A percentile compares a stretch with the other conserved stretches of the same genome.
These are phyloP conservation scores for Aureobasidium namibiae DNA, from an alignment of 2,329 filamentous ascomycete species.

Conservation along the genomic window DNA sequence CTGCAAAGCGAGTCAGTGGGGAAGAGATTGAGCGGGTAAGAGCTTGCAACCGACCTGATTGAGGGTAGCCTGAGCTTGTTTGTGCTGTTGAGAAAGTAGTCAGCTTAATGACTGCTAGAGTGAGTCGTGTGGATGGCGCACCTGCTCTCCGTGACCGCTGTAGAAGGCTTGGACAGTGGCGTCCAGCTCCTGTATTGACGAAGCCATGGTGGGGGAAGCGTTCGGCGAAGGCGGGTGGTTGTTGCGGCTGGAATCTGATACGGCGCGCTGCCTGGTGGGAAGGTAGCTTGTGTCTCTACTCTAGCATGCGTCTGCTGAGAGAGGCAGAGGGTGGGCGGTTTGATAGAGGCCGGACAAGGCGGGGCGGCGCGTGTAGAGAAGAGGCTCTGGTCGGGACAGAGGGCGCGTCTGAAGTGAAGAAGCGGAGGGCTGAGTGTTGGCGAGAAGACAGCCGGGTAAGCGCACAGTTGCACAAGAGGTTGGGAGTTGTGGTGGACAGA, in stretches of 20 bases:
- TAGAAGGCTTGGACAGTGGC: slow-evolving; percentile 94
- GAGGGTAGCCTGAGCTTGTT: slow-evolving; percentile 83
- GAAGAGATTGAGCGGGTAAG: not conserved
- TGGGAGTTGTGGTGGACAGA: not conserved
- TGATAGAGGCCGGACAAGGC: slow-evolving; percentile 2
- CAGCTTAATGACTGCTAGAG: not conserved
- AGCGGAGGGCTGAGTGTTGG: not conserved
- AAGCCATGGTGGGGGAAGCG: slow-evolving; percentile 43
- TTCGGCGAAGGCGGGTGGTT: not conserved
- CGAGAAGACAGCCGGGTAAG: not conserved
- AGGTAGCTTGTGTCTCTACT: not conserved
- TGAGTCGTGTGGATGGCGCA: slow-evolving; percentile 34
- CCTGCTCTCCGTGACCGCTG: slow-evolving; percentile 88
- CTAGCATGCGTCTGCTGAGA: slow-evolving; percentile 1
- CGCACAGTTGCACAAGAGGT: not conserved
- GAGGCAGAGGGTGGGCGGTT: not conserved
- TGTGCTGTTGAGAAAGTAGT: slow-evolving; percentile 60
- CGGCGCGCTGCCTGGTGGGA: not conserved
- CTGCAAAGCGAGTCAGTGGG: slow-evolving; percentile 38
- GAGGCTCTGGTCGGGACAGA: slow-evolving; percentile 4
- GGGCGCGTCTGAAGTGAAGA: not conserved
- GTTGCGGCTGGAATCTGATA: not conserved
- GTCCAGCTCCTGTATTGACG: slow-evolving; percentile 90
- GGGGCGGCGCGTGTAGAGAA: slow-evolving; percentile 7
- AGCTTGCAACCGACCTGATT: slow-evolving; percentile 63